Evolutionary conservation across 2,329 filamentous ascomycete species (phyloP).

Genomic region (Penicillium thymicola): DNA sequence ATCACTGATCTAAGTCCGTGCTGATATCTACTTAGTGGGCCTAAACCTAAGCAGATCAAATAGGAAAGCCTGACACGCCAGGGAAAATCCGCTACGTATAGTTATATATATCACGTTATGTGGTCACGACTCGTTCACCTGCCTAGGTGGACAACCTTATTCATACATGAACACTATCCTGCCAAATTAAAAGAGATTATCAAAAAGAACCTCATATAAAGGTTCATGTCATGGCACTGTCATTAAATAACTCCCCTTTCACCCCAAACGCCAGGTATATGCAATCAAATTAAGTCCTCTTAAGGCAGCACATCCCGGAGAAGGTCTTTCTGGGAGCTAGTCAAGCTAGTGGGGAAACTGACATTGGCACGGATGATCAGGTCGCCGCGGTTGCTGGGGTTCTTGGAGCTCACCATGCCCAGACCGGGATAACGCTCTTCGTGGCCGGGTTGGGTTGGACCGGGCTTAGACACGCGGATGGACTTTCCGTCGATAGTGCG

Average conservation of each 20-base stretch:
- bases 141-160: neutral
- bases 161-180: neutral
- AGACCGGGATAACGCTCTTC: conserved; percentile 76
- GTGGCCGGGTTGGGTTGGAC: conserved; percentile 81
- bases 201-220: neutral
- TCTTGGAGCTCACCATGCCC: conserved; percentile 96
- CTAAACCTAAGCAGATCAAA: too few species aligned
- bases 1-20: too few species aligned
- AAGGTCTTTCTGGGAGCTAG: conserved; percentile 71
- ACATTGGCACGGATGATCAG: conserved; percentile 89
- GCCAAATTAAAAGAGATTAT: neutral
- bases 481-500: conserved; percentile 90
- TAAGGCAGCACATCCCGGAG: conserved; percentile 71
- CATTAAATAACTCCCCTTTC: conserved; percentile 18
- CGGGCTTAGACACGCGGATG: conserved; percentile 71
- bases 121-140: neutral
- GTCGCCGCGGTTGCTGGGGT: conserved; percentile 77
- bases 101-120: neutral
- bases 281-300: conserved; percentile 15
- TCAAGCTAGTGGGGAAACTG: conserved; percentile 80
- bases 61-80: too few species aligned
- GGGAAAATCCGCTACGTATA: too few species aligned
- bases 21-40: too few species aligned
- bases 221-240: conserved; percentile 11
- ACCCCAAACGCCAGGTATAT: conserved; percentile 29